Evolutionary conservation across 2,329 filamentous ascomycete species (phyloP).

Genomic region (Aspergillus fischeri): DNA sequence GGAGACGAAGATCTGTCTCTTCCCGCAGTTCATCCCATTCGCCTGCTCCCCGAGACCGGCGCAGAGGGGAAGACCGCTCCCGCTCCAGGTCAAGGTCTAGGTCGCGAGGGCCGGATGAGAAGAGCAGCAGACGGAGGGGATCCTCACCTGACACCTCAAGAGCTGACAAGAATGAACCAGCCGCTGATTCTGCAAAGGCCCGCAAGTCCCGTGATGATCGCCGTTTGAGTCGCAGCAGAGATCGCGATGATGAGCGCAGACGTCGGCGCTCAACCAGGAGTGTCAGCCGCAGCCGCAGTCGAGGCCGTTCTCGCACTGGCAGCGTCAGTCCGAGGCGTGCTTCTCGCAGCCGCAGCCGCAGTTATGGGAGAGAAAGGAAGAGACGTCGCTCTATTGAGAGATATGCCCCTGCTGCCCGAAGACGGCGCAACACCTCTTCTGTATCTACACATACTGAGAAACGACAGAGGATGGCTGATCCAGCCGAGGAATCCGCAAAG

Average conservation of each 20-base stretch:
- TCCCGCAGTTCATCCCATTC: slow-evolving; percentile 36
- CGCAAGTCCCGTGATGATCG: slow-evolving; percentile 40
- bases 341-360: slow-evolving; percentile 23
- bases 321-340: neutral
- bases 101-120: slow-evolving; percentile 24
- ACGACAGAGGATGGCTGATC: slow-evolving; percentile 39
- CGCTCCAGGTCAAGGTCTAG: slow-evolving; percentile 36
- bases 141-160: slow-evolving; percentile 42
- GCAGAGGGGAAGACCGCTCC: slow-evolving; percentile 31
- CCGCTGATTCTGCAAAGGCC: slow-evolving; percentile 50
- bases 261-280: slow-evolving; percentile 22
- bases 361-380: slow-evolving; percentile 32
- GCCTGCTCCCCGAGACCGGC: slow-evolving; percentile 29
- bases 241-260: slow-evolving; percentile 29
- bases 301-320: slow-evolving; percentile 10
- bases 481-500: slow-evolving; percentile 25
- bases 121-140: slow-evolving; percentile 38
- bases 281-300: slow-evolving; percentile 27
- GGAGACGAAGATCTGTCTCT: slow-evolving; percentile 38
- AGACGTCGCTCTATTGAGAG: slow-evolving; percentile 43
- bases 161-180: slow-evolving; percentile 40
- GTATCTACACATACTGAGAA: slow-evolving; percentile 41
- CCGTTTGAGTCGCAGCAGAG: slow-evolving; percentile 37
- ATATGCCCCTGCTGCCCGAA: slow-evolving; percentile 41
- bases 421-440: slow-evolving; percentile 41